A percentile compares a stretch with the other conserved stretches of the same genome.
phyloP scores from a whole-genome alignment of 495 filamentous ascomycete species.

The Recurvomyces mirabilis region DNA sequence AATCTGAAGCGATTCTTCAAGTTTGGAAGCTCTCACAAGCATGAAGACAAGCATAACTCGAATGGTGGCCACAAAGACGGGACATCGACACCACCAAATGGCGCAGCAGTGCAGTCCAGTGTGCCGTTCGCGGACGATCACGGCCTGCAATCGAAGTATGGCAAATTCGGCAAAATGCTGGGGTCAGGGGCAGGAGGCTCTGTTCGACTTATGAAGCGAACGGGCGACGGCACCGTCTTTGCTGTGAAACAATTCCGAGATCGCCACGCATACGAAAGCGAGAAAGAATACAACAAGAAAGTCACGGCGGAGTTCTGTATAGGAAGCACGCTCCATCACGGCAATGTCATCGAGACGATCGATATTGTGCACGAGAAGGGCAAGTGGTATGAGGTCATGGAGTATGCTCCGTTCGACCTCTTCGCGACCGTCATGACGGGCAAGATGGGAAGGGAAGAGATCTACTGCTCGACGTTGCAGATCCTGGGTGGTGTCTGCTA shows the following conservation, averaged over 20 bases:
- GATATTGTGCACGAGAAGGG: conserved; percentile 93
- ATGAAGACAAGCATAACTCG: conserved; percentile 47
- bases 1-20: conserved; percentile 91
- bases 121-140: conserved; percentile 93
- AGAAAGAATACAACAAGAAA: conserved; percentile 95
- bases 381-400: conserved; percentile 99
- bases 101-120: conserved; percentile 48
- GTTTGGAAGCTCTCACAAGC: conserved; percentile 56
- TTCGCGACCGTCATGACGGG: conserved; percentile 99
- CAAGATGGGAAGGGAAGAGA: conserved; percentile 88
- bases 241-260: conserved; percentile 95
- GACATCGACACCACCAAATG: conserved; percentile 31
- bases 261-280: conserved; percentile 83
- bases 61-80: conserved; percentile 38
- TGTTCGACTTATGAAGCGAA: conserved; percentile 86
- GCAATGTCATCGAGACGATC: conserved; percentile 95
- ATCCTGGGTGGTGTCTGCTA: conserved; percentile 97
- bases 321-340: conserved; percentile 91
- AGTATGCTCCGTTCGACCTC: conserved; percentile 93
- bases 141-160: conserved; percentile 81
- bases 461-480: conserved; percentile 84
- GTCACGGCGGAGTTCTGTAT: conserved; percentile 99
- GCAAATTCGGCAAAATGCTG: conserved; percentile 85
- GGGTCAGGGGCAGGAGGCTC: conserved; percentile 93
- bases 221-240: conserved; percentile 81